Base-by-base conservation (phyloP, 176 grass and related monocot species). In the Aegilops tauschii region DNA sequence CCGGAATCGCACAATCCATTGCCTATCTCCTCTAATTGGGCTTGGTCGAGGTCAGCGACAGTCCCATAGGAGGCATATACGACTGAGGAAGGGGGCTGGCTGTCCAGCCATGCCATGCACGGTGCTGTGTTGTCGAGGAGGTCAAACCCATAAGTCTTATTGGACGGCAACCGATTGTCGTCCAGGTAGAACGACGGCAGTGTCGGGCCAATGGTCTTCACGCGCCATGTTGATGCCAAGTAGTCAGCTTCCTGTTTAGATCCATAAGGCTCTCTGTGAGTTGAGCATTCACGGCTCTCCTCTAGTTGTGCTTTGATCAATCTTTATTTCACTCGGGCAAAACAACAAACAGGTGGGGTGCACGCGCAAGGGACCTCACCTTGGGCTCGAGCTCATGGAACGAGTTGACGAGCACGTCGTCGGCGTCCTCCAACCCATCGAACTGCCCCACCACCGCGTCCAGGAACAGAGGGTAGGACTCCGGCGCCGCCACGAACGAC, bases 231-330 rank as follows among this genome's bases (percentile, higher is more conserved):
- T 5, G 13, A 11, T 4, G 36, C 75, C 90, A 84, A 52, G 66
- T 89, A 86, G 0, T 69, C 71, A 0, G 87, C 66, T n/a, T 86
- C 90, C 90, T 87, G 75, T 68, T 64, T n/a, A 78, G 32, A 47
- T 37, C 36, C 6, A 37, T 37, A 37, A 47, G 45, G 45, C 3
- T 13, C 12, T 47, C 12, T 13, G 12, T 56, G 52, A 14, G 13
- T 8, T 2, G 20, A 73, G 37, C 3, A 32, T 25, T 32, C 31
- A 32, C 31, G 31, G 3, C 31, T 32, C 31, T 32, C 31, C 31
- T 32, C 31, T 4, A 32, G 31, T 3, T 32, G 31, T 32, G 31
- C 31, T 32, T 13, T 23, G 64, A 50, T 50, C 12, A 4, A 50
- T 16, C 12, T 50, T 50, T 50, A 0, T 44, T 23, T 73, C 2